Base-by-base conservation (phyloP, 768 basidiomycete species). In the Mycena metata region DNA sequence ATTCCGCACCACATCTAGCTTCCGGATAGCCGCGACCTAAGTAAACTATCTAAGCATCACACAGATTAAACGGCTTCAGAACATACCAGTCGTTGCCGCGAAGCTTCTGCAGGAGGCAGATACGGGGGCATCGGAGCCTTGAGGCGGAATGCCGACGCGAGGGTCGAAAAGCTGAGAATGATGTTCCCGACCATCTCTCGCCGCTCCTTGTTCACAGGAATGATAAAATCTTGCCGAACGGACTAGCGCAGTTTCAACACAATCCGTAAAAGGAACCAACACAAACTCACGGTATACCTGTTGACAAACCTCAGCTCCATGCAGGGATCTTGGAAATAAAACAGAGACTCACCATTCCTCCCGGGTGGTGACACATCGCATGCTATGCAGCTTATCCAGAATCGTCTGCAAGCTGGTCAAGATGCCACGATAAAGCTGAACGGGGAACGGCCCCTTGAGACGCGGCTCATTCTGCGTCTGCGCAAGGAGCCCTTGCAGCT, bases 81-180 rank as follows among this genome's bases (percentile, higher is more conserved):
- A 65, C 86, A 54, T 76, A 93, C 96, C 78, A 99, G 81, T 10
- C 89, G 87, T 60, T 91, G 87, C 57, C 97, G 88, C 0, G 95
- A 88, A 71, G 90, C 86, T 76, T 97, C 96, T 0, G 93, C 97
- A 0, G 96, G 96, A 3, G 98, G 98, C 0, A 99, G 87, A 77
- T 96, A 98, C 0, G 98, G 96, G 0, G 98, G 96, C n/a, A 99
- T 82, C 2, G 98, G 98, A 7, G 95, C 90, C 75, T 97, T 97
- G 46, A 95, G 83, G 19, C 89, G 84, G 77, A 96, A 94, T 1
- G 92, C 91, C 2, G 92, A 88, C 5, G 94, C 89, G 35, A 96
- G 83, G 0, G 88, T 89, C 1, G 94, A 93, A 76, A 96, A 92
- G 77, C 91, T 95, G 12, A 99, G 86, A 64, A 99, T 92, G 68